Evolutionary conservation across 257 asterid genomes (phyloP).

Genomic region (Plantago ovata): DNA sequence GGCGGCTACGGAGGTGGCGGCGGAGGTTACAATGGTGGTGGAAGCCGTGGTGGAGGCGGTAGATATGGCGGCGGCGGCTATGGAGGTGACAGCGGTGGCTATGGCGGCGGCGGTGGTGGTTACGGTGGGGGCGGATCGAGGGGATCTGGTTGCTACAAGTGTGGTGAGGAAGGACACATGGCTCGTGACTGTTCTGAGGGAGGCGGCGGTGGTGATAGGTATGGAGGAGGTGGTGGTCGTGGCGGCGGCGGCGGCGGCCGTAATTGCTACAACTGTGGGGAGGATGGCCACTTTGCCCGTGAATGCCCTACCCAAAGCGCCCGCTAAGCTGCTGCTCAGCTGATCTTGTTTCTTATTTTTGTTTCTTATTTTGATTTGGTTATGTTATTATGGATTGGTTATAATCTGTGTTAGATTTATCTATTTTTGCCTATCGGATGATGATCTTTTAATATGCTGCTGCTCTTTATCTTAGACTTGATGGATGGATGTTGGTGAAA

Average conservation of each 20-base stretch:
- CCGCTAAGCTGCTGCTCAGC: constrained; percentile 29
- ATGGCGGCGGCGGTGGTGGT: constrained; percentile 24
- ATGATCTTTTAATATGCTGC: no score
- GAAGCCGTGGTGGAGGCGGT: constrained; percentile 20
- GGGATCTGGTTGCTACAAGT: constrained; percentile 24
- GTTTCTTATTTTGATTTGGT: no score
- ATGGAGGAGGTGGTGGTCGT: constrained; percentile 10
- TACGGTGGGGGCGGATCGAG: constrained; percentile 23
- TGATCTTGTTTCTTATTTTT: background rate
- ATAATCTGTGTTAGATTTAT: no score
- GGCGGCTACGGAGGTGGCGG: constrained; percentile 35
- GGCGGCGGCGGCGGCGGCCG: constrained; percentile 30
- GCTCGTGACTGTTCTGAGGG: constrained; percentile 15
- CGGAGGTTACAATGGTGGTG: constrained; percentile 25
- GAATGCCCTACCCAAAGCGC: constrained; percentile 32
- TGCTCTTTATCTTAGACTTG: no score
- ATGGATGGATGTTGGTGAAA: no score
- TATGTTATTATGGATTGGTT: no score
- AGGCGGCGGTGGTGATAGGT: constrained; percentile 28
- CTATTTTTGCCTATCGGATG: no score
- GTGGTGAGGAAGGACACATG: constrained; percentile 19
- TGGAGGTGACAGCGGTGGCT: constrained; percentile 7
- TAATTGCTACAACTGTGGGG: constrained; percentile 36
- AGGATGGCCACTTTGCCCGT: constrained; percentile 32
- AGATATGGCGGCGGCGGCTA: constrained; percentile 23